A percentile compares a stretch with the other conserved stretches of the same genome.
These are phyloP conservation scores for Aspergillus aculeatus DNA, from an alignment of 2,329 filamentous ascomycete species.

Conservation along the genomic window DNA sequence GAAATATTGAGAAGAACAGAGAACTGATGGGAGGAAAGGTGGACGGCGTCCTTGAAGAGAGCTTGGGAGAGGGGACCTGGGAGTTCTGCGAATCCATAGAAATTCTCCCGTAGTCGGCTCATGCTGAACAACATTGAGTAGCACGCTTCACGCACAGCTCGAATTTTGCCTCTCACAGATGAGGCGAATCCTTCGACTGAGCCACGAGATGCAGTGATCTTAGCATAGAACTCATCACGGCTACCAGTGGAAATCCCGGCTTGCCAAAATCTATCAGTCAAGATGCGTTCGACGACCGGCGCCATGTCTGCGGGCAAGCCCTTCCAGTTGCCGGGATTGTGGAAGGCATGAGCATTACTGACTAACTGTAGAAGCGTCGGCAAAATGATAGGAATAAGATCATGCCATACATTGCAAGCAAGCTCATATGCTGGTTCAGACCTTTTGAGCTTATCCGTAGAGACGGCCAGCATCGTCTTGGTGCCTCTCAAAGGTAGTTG, in stretches of 20 bases:
- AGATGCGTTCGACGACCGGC: slow-evolving; percentile 72
- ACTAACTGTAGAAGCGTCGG: slow-evolving; percentile 82
- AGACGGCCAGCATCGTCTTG: slow-evolving; percentile 88
- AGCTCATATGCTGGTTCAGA: slow-evolving; percentile 70
- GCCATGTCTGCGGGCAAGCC: slow-evolving; percentile 73
- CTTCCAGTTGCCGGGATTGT: slow-evolving; percentile 81
- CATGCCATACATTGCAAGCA: slow-evolving; percentile 79
- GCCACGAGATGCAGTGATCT: slow-evolving; percentile 81
- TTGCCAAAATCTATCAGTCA: slow-evolving; percentile 98
- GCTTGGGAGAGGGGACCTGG: slow-evolving; percentile 79
- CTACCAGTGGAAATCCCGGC: slow-evolving; percentile 94
- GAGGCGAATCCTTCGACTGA: slow-evolving; percentile 94
- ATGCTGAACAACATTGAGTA: slow-evolving; percentile 95
- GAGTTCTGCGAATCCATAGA: slow-evolving; percentile 86
- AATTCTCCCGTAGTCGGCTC: slow-evolving; percentile 79
- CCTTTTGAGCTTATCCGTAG: slow-evolving; percentile 83
- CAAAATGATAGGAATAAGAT: slow-evolving; percentile 77
- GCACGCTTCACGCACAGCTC: slow-evolving; percentile 86
- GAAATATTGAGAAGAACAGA: slow-evolving; percentile 90
- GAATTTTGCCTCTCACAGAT: slow-evolving; percentile 81
- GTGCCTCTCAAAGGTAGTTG: slow-evolving; percentile 78
- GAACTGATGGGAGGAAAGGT: slow-evolving; percentile 86
- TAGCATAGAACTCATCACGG: slow-evolving; percentile 93
- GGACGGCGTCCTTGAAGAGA: slow-evolving; percentile 76
- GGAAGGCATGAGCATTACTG: slow-evolving; percentile 85